These are phyloP conservation scores for Hibiscus syriacus DNA, from an alignment of 345 rosid species.

Conservation along the genomic window DNA sequence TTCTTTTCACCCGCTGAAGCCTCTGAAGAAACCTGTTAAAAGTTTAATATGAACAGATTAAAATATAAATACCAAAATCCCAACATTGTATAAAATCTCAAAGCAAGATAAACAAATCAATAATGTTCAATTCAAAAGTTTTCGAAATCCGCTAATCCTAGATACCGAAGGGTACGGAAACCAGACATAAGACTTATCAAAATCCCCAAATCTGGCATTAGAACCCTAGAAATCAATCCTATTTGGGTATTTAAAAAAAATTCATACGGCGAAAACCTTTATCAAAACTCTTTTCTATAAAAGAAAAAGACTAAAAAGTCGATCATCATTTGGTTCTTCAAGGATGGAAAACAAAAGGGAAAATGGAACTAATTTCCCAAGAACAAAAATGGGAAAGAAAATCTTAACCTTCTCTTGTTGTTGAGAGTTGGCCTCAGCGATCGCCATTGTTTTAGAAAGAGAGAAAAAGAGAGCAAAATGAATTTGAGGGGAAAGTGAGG, in stretches of 20 bases:
- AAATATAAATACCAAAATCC: background rate
- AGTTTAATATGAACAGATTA: background rate
- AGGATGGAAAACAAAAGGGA: background rate
- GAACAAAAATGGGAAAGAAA: background rate
- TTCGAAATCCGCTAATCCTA: no score
- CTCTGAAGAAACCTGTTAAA: conserved; percentile 50
- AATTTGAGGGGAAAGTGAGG: background rate
- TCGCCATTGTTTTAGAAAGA: conserved; percentile 42
- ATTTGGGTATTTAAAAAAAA: background rate
- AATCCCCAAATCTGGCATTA: conserved; percentile 5
- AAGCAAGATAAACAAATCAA: background rate
- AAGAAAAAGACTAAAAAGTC: background rate
- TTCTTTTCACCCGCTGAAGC: conserved; percentile 42
- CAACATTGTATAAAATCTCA: background rate
- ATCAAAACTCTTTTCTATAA: background rate
- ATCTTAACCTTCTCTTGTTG: conserved; percentile 46
- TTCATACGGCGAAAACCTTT: background rate
- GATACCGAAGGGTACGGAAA: no score
- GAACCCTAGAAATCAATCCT: background rate
- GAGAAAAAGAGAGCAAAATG: conserved; percentile 2
- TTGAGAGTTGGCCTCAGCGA: conserved; percentile 52
- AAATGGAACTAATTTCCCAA: background rate
- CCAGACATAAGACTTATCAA: background rate
- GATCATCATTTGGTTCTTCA: background rate
- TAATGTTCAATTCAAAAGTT: background rate